Evolutionary conservation across 306 rosid species (phyloP).

Genomic region (Inga laurina): DNA sequence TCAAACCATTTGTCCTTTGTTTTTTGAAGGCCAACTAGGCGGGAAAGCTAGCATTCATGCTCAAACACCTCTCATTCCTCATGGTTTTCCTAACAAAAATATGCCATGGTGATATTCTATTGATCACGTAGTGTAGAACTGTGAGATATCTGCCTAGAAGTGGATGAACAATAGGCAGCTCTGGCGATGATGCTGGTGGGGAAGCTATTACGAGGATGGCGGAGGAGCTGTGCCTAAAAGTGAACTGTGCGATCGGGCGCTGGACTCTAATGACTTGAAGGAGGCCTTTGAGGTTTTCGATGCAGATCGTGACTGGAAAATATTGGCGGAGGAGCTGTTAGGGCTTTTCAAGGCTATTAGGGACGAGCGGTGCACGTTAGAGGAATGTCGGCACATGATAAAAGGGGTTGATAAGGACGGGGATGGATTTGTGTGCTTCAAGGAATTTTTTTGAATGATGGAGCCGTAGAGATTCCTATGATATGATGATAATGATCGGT

Average conservation of each 20-base stretch:
- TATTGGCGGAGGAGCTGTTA: constrained; percentile 80
- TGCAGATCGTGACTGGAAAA: constrained; percentile 74
- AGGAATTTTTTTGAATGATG: constrained; percentile 88
- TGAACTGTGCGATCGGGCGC: constrained; percentile 7
- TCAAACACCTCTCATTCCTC: too few relatives aligned
- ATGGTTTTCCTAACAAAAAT: too few relatives aligned
- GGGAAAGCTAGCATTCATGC: too few relatives aligned
- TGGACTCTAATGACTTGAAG: constrained; percentile 45
- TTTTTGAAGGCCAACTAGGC: too few relatives aligned
- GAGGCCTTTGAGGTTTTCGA: constrained; percentile 79
- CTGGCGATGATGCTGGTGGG: too few relatives aligned
- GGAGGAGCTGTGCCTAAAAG: too few relatives aligned
- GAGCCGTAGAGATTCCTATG: constrained; percentile 54
- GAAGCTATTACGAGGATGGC: too few relatives aligned
- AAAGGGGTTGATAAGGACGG: constrained; percentile 66
- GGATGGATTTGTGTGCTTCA: constrained; percentile 88
- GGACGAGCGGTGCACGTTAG: constrained; percentile 81
- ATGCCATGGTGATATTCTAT: too few relatives aligned
- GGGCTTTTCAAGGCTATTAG: constrained; percentile 63
- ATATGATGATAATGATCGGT: constrained; percentile 11
- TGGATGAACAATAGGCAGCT: too few relatives aligned
- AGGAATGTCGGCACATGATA: constrained; percentile 90
- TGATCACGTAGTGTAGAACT: too few relatives aligned
- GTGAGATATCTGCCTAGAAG: too few relatives aligned
- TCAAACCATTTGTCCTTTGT: too few relatives aligned